A percentile compares a stretch with the other conserved stretches of the same genome.
phyloP scores from a whole-genome alignment of 441 rosid genomes.

The Francoa sonchifolia region DNA sequence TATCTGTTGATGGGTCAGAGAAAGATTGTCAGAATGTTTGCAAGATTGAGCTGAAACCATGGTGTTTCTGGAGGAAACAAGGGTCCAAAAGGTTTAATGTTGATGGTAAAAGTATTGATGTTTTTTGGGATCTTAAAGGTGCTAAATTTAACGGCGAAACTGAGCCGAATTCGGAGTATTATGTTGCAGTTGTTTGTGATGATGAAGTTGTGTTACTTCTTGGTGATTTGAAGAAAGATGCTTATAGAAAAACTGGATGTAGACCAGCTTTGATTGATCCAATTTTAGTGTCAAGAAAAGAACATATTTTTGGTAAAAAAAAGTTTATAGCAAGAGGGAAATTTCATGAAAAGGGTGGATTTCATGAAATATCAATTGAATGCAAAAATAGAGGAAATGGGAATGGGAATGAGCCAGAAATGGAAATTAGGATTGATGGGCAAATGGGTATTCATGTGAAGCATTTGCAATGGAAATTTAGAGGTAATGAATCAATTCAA shows the following conservation, averaged over 20 bases:
- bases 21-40: slow-evolving; percentile 39
- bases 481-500: slow-evolving; percentile 58
- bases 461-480: slow-evolving; percentile 78
- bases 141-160: slow-evolving; percentile 69
- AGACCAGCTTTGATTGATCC: slow-evolving; percentile 71
- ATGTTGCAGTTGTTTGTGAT: slow-evolving; percentile 62
- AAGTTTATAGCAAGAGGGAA: slow-evolving; percentile 49
- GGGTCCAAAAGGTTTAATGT: slow-evolving; percentile 54
- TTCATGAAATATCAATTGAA: slow-evolving; percentile 62
- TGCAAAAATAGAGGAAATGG: slow-evolving; percentile 19
- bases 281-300: slow-evolving; percentile 49
- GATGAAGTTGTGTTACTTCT: slow-evolving; percentile 64
- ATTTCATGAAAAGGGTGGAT: slow-evolving; percentile 39
- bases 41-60: slow-evolving; percentile 75
- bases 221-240: slow-evolving; percentile 77
- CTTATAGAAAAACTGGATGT: slow-evolving; percentile 52
- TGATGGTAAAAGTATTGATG: slow-evolving; percentile 39
- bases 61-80: slow-evolving; percentile 90
- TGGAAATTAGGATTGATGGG: slow-evolving; percentile 80
- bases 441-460: slow-evolving; percentile 50
- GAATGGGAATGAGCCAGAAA: slow-evolving; percentile 34
- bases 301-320: slow-evolving; percentile 67
- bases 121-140: slow-evolving; percentile 70
- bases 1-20: slow-evolving; percentile 43
- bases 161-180: slow-evolving; percentile 68